Conservation (phyloP, 2,329 filamentous ascomycete species). For the Colletotrichum cereale region DNA sequence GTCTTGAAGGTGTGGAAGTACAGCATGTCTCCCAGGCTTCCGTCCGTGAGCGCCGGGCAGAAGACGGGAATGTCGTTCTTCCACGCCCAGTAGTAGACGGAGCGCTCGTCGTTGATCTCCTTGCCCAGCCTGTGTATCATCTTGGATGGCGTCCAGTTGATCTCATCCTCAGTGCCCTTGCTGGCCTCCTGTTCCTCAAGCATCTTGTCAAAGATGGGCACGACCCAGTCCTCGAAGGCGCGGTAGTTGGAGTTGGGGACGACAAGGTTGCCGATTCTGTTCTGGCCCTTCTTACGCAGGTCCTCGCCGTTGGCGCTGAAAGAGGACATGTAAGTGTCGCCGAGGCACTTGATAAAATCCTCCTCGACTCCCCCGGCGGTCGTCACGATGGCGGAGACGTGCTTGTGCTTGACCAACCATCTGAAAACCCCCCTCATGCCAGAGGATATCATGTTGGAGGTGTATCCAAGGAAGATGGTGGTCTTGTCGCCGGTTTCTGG, state of each 20-base stretch:
- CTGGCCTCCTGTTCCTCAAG: constrained; percentile 91
- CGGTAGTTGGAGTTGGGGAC: constrained; percentile 99
- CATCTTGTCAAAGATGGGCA: constrained; percentile 96
- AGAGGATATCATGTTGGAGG: constrained; percentile 96
- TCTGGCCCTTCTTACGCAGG: constrained; percentile 87
- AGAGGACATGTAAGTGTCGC: constrained; percentile 90
- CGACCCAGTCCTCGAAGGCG: constrained; percentile 96
- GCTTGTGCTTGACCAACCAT: constrained; percentile 91
- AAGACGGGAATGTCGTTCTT: constrained; percentile 98
- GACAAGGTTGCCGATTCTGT: constrained; percentile 94
- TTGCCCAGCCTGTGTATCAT: constrained; percentile 90
- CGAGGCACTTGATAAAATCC: constrained; percentile 98
- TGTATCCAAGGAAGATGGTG: constrained; percentile 97
- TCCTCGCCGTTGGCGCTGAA: constrained; percentile 83
- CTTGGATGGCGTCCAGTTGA: constrained; percentile 94
- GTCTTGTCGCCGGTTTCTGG: constrained; percentile 83
- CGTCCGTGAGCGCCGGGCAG: constrained; percentile 95
- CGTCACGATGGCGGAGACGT: constrained; percentile 93
- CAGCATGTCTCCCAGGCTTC: constrained; percentile 95
- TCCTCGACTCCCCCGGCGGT: constrained; percentile 97
- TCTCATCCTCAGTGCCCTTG: constrained; percentile 72
- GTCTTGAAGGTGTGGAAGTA: constrained; percentile 98
- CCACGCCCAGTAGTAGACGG: constrained; percentile 97
- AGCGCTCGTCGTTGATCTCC: constrained; percentile 93
- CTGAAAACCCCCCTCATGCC: constrained; percentile 91